phyloP scores from a whole-genome alignment of 164 flowering plant genomes.

The Aristolochia californica region DNA sequence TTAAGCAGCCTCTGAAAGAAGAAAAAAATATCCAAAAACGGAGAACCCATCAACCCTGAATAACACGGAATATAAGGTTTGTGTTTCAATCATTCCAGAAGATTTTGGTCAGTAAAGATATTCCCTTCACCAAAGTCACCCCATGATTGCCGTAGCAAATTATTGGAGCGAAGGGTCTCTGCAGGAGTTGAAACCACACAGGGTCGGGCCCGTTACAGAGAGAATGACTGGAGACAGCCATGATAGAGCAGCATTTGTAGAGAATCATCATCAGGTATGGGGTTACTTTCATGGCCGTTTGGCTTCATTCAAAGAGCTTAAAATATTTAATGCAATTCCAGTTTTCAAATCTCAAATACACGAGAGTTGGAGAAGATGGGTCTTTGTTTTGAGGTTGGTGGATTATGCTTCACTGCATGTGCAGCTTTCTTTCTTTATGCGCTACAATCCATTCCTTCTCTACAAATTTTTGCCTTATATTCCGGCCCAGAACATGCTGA shows the following conservation, averaged over 20 bases:
- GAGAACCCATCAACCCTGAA: no score
- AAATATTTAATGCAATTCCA: not conserved
- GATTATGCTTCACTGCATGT: not conserved
- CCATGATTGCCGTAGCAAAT: constrained; percentile 1
- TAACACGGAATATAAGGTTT: not conserved
- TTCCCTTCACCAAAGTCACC: constrained; percentile 1
- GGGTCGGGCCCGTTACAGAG: not conserved
- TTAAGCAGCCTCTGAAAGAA: no score
- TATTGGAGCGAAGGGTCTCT: no score
- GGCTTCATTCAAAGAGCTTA: constrained; percentile 4
- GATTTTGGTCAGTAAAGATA: constrained; percentile 1
- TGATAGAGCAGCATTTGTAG: not conserved
- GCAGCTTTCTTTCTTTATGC: constrained; percentile 1
- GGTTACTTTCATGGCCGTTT: constrained; percentile 2
- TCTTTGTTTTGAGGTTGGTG: not conserved
- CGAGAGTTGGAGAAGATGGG: not conserved
- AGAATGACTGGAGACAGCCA: not conserved
- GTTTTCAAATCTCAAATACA: not conserved
- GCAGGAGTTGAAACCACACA: no score
- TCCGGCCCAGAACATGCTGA: constrained; percentile 1
- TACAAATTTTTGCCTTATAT: not conserved
- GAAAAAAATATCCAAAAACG: no score
- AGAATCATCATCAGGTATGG: constrained; percentile 5
- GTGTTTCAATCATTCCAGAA: not conserved
- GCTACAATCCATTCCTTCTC: not conserved